Conservation (phyloP, 2,329 filamentous ascomycete species). For the Verticillium zaregamsianum region DNA sequence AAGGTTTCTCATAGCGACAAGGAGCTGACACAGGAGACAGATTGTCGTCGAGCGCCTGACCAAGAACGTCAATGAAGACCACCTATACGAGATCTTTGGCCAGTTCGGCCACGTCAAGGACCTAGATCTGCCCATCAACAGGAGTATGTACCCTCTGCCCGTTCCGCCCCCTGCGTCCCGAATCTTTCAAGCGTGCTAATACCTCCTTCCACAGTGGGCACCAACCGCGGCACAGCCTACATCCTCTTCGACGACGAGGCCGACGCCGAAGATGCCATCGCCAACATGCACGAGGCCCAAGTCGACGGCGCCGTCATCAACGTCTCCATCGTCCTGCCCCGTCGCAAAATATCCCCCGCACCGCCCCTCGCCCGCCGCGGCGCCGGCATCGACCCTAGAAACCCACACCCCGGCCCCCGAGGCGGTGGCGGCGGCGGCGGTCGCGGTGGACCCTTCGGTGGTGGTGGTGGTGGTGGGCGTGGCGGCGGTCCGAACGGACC, state of each 20-base stretch:
- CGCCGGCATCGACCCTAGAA: constrained; percentile 54
- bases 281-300: constrained; percentile 98
- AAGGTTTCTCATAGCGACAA: background rate
- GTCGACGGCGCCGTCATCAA: constrained; percentile 78
- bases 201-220: constrained; percentile 57
- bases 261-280: constrained; percentile 83
- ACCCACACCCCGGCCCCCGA: constrained; percentile 29
- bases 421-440: constrained; percentile 30
- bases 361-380: constrained; percentile 68
- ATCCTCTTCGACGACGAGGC: constrained; percentile 75
- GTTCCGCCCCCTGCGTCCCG: too few species aligned
- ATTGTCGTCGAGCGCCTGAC: constrained; percentile 95
- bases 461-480: constrained; percentile 30
- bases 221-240: constrained; percentile 90
- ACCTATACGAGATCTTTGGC: constrained; percentile 89
- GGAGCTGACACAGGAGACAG: constrained; percentile 37
- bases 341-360: constrained; percentile 74
- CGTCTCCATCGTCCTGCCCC: constrained; percentile 83
- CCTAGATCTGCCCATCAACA: constrained; percentile 85
- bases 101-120: constrained; percentile 82
- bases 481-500: constrained; percentile 32
- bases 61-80: constrained; percentile 86
- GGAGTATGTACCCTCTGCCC: constrained; percentile 21
- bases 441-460: constrained; percentile 18
- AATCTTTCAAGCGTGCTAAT: constrained; percentile 6